phyloP scores from a whole-genome alignment of 2,329 filamentous ascomycete genomes.

The Trichocomaceae sp. region DNA sequence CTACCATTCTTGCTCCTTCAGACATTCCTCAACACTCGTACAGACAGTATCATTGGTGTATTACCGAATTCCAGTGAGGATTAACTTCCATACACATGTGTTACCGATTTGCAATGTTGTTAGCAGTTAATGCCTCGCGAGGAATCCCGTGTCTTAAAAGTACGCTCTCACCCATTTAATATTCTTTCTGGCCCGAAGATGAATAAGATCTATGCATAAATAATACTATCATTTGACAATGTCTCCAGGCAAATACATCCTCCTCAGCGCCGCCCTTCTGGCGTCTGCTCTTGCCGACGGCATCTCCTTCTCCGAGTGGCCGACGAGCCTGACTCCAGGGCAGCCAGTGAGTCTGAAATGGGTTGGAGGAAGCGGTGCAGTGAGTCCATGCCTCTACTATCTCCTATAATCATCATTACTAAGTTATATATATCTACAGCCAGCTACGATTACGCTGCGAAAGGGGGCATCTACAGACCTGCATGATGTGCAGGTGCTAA shows the following conservation, averaged over 20 bases:
- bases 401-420: too few species aligned
- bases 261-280: constrained; percentile 42
- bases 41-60: neutral
- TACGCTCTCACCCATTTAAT: neutral
- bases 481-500: constrained; percentile 44
- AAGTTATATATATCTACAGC: too few species aligned
- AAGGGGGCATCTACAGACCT: constrained; percentile 48
- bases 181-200: neutral
- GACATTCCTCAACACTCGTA: neutral
- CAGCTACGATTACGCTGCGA: constrained; percentile 51
- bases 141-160: neutral
- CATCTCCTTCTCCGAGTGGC: constrained; percentile 48
- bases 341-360: constrained; percentile 45
- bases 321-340: constrained; percentile 44
- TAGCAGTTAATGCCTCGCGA: neutral
- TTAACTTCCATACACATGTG: neutral
- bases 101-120: neutral
- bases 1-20: neutral
- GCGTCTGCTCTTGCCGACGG: constrained; percentile 43
- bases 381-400: too few species aligned
- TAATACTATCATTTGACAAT: constrained; percentile 32
- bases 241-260: constrained; percentile 45
- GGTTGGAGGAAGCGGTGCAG: constrained; percentile 36
- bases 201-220: neutral
- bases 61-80: neutral